Conservation (phyloP, 768 basidiomycete species). For the Cantharellus anzutake region DNA sequence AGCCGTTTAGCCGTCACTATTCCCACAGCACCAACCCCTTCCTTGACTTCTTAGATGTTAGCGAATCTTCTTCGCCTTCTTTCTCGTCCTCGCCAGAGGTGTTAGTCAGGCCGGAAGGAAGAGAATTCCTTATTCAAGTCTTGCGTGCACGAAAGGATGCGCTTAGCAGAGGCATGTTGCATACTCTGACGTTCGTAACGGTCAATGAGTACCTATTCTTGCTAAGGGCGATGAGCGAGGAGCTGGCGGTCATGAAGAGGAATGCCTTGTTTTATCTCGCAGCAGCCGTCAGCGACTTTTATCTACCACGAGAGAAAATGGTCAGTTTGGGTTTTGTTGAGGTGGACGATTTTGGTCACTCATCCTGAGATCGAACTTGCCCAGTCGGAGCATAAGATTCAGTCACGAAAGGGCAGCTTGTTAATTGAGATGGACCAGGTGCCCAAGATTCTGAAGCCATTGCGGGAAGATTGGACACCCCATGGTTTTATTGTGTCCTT, state of each 20-base stretch:
- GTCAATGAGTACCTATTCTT: slow-evolving; percentile 95
- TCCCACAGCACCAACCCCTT: slow-evolving; percentile 97
- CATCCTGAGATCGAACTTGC: neutral
- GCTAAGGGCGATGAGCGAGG: slow-evolving; percentile 57
- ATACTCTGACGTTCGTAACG: slow-evolving; percentile 79
- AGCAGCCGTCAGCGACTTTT: slow-evolving; percentile 96
- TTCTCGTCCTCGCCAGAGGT: slow-evolving; percentile 19
- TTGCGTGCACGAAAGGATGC: slow-evolving; percentile 66
- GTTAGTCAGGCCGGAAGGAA: slow-evolving; percentile 45
- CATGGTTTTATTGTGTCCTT: slow-evolving; percentile 91
- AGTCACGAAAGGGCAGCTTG: slow-evolving; percentile 85
- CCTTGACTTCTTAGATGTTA: slow-evolving; percentile 70
- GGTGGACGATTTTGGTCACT: neutral
- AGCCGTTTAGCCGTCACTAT: slow-evolving; percentile 95
- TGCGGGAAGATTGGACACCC: slow-evolving; percentile 86
- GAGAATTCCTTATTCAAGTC: slow-evolving; percentile 46
- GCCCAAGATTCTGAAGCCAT: slow-evolving; percentile 81
- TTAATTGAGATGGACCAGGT: slow-evolving; percentile 98
- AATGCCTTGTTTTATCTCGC: slow-evolving; percentile 89
- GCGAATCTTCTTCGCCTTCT: slow-evolving; percentile 21
- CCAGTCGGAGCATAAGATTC: slow-evolving; percentile 95
- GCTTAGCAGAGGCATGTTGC: slow-evolving; percentile 50
- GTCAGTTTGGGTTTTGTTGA: slow-evolving; percentile 26
- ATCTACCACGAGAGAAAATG: slow-evolving; percentile 79
- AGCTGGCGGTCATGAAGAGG: slow-evolving; percentile 48